Conservation (phyloP, 78 protist genomes). For the Trichosphaerium sp. region DNA sequence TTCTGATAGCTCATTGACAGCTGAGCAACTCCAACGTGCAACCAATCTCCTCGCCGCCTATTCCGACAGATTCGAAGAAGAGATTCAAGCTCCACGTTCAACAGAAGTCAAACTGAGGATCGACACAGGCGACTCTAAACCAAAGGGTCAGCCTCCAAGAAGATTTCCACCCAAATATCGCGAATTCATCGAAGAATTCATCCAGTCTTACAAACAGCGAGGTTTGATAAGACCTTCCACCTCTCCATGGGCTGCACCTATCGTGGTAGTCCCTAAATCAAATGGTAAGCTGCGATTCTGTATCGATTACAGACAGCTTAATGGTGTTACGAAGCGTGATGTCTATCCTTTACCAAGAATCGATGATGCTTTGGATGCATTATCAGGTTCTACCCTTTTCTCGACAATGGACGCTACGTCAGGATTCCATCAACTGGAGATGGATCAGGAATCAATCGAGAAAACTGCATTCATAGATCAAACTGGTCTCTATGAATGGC, state of each 20-base stretch:
- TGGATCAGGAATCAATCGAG: background rate
- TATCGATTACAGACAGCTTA: slow-evolving; percentile 10
- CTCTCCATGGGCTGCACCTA: background rate
- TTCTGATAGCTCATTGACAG: too few species aligned
- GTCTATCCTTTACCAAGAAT: slow-evolving; percentile 1
- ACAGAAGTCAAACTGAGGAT: too few species aligned
- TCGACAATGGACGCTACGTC: background rate
- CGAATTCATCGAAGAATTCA: too few species aligned
- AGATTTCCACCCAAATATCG: too few species aligned
- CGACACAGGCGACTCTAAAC: too few species aligned
- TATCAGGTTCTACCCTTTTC: background rate
- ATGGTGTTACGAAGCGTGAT: background rate
- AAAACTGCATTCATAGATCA: slow-evolving; percentile 1
- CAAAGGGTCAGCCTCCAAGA: too few species aligned
- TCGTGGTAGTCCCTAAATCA: slow-evolving; percentile 1
- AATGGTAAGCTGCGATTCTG: background rate
- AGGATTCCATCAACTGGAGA: background rate
- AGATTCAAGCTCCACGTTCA: too few species aligned
- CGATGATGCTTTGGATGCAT: background rate
- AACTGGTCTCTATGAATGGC: background rate
- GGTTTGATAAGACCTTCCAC: too few species aligned
- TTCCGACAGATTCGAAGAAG: too few species aligned
- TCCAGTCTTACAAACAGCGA: too few species aligned
- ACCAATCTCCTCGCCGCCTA: too few species aligned
- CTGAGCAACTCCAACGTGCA: too few species aligned